Percentiles rank a stretch among this genome's conserved stretches.
phyloP scores from a whole-genome alignment of 192 early-diverging fungal genomes.

The Coemansia sp. region DNA sequence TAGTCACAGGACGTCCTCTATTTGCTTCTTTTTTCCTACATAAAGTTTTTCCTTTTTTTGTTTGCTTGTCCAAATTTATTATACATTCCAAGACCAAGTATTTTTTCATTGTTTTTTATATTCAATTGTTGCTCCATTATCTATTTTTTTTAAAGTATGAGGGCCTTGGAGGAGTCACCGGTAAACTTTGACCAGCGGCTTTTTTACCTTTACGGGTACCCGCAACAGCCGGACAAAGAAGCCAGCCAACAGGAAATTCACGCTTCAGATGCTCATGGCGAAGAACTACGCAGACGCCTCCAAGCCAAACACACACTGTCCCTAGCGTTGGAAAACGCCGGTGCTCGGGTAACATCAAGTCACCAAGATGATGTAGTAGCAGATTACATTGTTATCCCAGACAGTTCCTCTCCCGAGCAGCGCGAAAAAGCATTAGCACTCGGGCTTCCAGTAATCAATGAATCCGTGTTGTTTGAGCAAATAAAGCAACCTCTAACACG shows the following conservation, averaged over 20 bases:
- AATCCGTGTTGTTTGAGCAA: conserved; percentile 24
- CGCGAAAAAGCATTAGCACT: conserved; percentile 11
- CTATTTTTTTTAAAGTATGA: conserved; percentile 15
- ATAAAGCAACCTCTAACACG: conserved; percentile 8
- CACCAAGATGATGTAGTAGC: background rate
- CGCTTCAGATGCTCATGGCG: conserved; percentile 27
- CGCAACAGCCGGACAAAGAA: background rate
- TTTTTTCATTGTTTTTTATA: no score
- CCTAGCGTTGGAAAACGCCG: conserved; percentile 12
- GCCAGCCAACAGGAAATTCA: conserved; percentile 16
- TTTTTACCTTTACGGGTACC: conserved; percentile 32
- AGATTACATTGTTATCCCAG: conserved; percentile 23
- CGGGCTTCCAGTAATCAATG: conserved; percentile 23
- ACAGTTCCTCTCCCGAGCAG: conserved; percentile 17
- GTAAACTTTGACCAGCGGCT: conserved; percentile 12
- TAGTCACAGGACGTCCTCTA: no score
- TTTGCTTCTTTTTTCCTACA: no score
- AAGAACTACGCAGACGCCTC: conserved; percentile 30
- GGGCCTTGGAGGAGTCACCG: background rate
- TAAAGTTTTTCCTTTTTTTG: no score
- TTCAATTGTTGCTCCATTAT: no score
- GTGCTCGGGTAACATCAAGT: conserved; percentile 12
- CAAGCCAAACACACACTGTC: conserved; percentile 17
- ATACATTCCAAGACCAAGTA: no score
- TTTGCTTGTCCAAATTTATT: no score